Percentiles rank a stretch among this genome's conserved stretches.
These are phyloP conservation scores for Tylopilus felleus DNA, from an alignment of 768 basidiomycete species.

Conservation along the genomic window DNA sequence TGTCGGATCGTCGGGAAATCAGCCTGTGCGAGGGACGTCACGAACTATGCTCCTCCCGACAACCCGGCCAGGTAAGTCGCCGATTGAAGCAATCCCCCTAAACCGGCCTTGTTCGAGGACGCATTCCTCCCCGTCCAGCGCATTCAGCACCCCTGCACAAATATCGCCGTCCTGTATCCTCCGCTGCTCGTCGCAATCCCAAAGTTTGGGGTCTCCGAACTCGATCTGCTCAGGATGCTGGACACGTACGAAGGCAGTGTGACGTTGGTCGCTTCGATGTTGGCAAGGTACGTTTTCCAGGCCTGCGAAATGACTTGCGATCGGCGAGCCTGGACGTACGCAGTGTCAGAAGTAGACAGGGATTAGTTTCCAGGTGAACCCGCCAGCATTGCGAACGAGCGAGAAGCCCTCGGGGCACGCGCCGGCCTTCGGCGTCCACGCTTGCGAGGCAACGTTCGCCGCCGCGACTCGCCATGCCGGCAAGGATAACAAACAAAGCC, in stretches of 20 bases:
- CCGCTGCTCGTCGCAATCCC: slow-evolving; percentile 57
- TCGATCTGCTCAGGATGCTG: slow-evolving; percentile 25
- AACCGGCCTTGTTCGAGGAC: slow-evolving; percentile 38
- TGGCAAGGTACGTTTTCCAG: slow-evolving; percentile 39
- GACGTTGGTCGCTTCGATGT: slow-evolving; percentile 31
- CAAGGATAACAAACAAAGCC: slow-evolving; percentile 7
- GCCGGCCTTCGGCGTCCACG: slow-evolving; percentile 20
- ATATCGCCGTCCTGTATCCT: slow-evolving; percentile 52
- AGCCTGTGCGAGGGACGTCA: slow-evolving; percentile 39
- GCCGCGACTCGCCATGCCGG: slow-evolving; percentile 11
- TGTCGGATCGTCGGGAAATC: slow-evolving; percentile 39
- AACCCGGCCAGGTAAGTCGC: slow-evolving; percentile 52
- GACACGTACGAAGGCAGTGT: slow-evolving; percentile 35
- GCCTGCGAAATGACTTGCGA: slow-evolving; percentile 36
- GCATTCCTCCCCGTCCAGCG: slow-evolving; percentile 48
- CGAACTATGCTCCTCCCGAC: slow-evolving; percentile 41
- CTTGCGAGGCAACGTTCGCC: slow-evolving; percentile 22
- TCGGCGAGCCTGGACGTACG: slow-evolving; percentile 35
- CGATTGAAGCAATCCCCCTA: slow-evolving; percentile 50
- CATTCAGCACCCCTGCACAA: slow-evolving; percentile 48
- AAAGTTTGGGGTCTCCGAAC: slow-evolving; percentile 32
- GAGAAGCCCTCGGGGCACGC: slow-evolving; percentile 23
- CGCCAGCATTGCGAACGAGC: slow-evolving; percentile 29
- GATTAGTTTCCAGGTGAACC: slow-evolving; percentile 27
- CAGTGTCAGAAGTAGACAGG: slow-evolving; percentile 35